Base-by-base conservation (phyloP, 306 rosid species). In the Clitoria ternatea region DNA sequence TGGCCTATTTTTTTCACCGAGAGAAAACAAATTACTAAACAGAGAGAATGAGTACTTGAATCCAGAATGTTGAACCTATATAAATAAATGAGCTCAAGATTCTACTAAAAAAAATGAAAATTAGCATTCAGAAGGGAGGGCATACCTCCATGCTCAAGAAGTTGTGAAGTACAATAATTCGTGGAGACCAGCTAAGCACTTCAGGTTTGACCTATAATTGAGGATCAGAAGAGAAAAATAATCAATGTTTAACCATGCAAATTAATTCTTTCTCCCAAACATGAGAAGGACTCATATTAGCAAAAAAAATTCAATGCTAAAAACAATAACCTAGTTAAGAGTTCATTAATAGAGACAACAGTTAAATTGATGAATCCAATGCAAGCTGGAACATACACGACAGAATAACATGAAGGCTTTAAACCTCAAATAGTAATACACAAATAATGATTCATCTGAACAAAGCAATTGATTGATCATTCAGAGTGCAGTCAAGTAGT, bases 111-210 rank as follows among this genome's bases (percentile, higher is more conserved):
- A 69, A 49, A 60, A n/a, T n/a, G n/a, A n/a, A 61, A n/a, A 61
- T 67, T 30, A 59, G 54, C 36, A 43, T 32, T 40, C 13, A 36
- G 37, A 70, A 47, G 37, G 61, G 76, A 74, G 62, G 29, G 32
- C 42, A 77, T 84, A 93, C 97, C 97, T 90, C 89, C 54, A 22
- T 70, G 82, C 98, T 94, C 77, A 94, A 67, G 76, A 94, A 94
- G 64, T 94, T 94, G 79, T 89, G 97, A 48, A 94, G 83, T 59
- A 94, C 72, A 76, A 85, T 89, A 72, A 90, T 94, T 66, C 98
- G 85, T 52, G 98, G 98, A 29, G 88, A 85, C 98, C 97, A 94
- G 90, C 88, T 94, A 70, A 94, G 76, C 56, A 94, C 81, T 81
- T 94, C 96, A 18, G 98, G 98, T 80, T 87, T 90, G 78, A 94